Conservation (phyloP, 305 asterid genomes). For the Solanum hybrid region DNA sequence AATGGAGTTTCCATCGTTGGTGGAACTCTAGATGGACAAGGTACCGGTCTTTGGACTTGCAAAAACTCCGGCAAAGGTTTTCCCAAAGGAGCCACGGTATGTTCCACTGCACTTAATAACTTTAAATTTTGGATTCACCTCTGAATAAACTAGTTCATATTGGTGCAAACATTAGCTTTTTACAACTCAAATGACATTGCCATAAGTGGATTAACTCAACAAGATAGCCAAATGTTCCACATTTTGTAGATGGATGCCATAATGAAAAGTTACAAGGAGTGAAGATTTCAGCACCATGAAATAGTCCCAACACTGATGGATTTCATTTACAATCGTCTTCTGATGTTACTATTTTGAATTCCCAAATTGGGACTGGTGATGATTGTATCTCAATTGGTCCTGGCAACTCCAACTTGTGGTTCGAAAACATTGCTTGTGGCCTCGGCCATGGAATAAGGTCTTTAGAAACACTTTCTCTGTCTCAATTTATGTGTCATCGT, state of each 20-base stretch:
- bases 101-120: too few relatives aligned
- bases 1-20: constrained; percentile 37
- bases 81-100: constrained; percentile 52
- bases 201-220: constrained; percentile 39
- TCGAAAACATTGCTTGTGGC: constrained; percentile 41
- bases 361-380: constrained; percentile 41
- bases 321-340: constrained; percentile 37
- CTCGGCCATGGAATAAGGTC: constrained; percentile 77
- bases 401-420: constrained; percentile 38
- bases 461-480: not conserved
- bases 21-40: constrained; percentile 53
- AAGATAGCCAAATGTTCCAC: constrained; percentile 62
- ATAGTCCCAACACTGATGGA: constrained; percentile 32
- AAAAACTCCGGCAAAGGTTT: constrained; percentile 35
- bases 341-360: constrained; percentile 30
- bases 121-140: not conserved
- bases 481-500: too few relatives aligned
- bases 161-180: constrained; percentile 38
- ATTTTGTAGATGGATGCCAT: constrained; percentile 34
- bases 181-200: constrained; percentile 48
- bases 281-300: constrained; percentile 27
- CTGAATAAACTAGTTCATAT: not conserved
- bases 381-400: constrained; percentile 71
- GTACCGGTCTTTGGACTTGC: constrained; percentile 49
- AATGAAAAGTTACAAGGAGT: constrained; percentile 23